These are phyloP conservation scores for Gnetum montanum DNA, from an alignment of 75 land plant genomes.

Conservation along the genomic window DNA sequence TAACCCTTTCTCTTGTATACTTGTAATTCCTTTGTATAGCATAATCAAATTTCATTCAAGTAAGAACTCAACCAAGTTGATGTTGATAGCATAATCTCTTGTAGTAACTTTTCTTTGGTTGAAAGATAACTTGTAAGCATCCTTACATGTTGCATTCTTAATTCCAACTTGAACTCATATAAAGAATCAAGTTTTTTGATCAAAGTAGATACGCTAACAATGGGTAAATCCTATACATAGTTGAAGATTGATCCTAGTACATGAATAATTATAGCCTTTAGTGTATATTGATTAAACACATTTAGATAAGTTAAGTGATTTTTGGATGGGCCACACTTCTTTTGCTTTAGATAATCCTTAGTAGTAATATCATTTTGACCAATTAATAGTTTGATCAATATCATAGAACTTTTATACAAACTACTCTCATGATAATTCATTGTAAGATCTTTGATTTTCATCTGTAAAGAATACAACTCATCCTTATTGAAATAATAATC, in stretches of 20 bases:
- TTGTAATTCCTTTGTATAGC: not conserved
- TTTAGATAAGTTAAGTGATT: not conserved
- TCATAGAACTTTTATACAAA: not conserved
- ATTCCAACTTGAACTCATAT: not conserved
- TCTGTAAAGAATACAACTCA: not conserved
- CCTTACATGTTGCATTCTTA: not conserved
- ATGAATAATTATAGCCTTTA: constrained; percentile 3
- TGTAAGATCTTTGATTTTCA: not conserved
- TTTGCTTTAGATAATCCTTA: not conserved
- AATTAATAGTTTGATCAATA: not conserved
- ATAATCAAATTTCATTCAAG: constrained; percentile 3
- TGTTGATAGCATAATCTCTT: not conserved
- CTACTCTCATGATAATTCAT: not conserved
- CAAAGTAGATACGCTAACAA: constrained; percentile 4
- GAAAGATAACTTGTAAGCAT: not conserved
- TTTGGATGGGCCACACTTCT: not conserved
- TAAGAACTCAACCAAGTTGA: constrained; percentile 2
- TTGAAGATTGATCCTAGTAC: not conserved
- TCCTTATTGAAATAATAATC: not conserved
- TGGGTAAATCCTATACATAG: not conserved
- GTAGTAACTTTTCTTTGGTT: not conserved
- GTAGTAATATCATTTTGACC: not conserved
- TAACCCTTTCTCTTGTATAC: constrained; percentile 1
- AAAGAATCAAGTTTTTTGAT: not conserved
- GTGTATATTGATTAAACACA: not conserved